These are phyloP conservation scores for Nitzschia sp. DNA, from an alignment of 108 stramenopile genomes.

Conservation along the genomic window DNA sequence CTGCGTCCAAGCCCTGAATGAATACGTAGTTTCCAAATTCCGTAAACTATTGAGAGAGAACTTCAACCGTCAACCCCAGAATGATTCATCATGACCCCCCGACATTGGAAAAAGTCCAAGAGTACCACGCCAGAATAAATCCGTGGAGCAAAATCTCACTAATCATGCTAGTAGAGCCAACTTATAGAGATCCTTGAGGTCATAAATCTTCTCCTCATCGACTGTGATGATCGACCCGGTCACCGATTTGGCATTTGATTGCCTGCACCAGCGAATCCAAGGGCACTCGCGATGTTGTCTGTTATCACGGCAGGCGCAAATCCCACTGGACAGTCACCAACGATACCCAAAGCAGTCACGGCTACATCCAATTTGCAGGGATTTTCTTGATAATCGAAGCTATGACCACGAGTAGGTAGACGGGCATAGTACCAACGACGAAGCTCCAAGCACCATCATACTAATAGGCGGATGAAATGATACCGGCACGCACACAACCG, in stretches of 20 bases:
- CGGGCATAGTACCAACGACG: conserved; percentile 63
- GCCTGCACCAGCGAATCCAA: conserved; percentile 84
- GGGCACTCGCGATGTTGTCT: conserved; percentile 64
- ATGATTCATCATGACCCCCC: conserved; percentile 76
- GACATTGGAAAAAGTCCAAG: conserved; percentile 68
- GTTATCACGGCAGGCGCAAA: conserved; percentile 68
- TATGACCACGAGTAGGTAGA: conserved; percentile 81
- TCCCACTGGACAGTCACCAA: conserved; percentile 65
- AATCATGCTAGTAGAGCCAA: conserved; percentile 70
- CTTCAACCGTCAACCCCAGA: conserved; percentile 76
- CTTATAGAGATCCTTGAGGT: conserved; percentile 80
- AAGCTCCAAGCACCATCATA: conserved; percentile 82
- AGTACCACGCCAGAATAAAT: conserved; percentile 67
- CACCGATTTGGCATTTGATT: no score
- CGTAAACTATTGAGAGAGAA: conserved; percentile 59
- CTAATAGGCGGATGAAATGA: conserved; percentile 79
- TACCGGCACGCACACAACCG: conserved; percentile 85
- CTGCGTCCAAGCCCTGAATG: conserved; percentile 54
- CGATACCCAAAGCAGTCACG: conserved; percentile 69
- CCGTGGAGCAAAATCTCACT: conserved; percentile 53
- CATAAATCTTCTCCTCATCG: conserved; percentile 49
- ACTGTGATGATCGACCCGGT: no score
- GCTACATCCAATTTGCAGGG: conserved; percentile 70
- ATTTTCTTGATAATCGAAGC: conserved; percentile 69
- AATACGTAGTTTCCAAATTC: conserved; percentile 60